Evolutionary conservation across 306 rosid species (phyloP), one percentile per base, ranked within the genome.

Genomic region (Castanea crenata): DNA sequence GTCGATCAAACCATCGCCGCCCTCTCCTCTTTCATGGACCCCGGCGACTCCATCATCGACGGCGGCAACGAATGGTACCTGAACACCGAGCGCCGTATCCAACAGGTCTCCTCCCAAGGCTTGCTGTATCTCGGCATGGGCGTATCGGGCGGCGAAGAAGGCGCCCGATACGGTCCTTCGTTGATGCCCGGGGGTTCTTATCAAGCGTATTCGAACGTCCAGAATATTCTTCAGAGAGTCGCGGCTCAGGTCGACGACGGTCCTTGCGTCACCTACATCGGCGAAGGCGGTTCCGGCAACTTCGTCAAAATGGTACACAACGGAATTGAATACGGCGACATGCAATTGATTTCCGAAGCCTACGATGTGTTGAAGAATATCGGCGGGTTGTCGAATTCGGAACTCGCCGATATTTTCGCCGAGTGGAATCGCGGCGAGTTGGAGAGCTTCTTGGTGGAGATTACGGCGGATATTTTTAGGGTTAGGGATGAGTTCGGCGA

Each of bases 31-130:
- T 86, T 91, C 77, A 55, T 92, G 90, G 99, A 94, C 23, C 91
- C 97, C 18, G 99, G 99, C 1, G 99, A 92, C 55, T 51, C 85
- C 73, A 92, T 94, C 69, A 92, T 94, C 69, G 97, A 94, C 63
- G 97, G 99, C 19, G 99, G 99, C 5, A 94, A 94, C 79, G 99
- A 94, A 78, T 94, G 99, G 97, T 94, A 94, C 25, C 87, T 88
- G 73, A 94, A 94, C 52, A 92, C 97, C 16, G 99, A 94, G 71
- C 93, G 97, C 19, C 83, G 97, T 46, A 94, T 91, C 52, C 51
- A 8, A 0, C 84, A 88, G 3, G 94, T 83, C 14, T 27, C 83
- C 0, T 71, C 82, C 0, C 79, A 78, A 14, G 99, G 97, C 0
- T 46, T 94, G 29, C 90, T 94, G 11, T 94, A 94, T 57, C 84